Base-by-base conservation (phyloP, 768 basidiomycete genomes). In the Termitomyces sp. region DNA sequence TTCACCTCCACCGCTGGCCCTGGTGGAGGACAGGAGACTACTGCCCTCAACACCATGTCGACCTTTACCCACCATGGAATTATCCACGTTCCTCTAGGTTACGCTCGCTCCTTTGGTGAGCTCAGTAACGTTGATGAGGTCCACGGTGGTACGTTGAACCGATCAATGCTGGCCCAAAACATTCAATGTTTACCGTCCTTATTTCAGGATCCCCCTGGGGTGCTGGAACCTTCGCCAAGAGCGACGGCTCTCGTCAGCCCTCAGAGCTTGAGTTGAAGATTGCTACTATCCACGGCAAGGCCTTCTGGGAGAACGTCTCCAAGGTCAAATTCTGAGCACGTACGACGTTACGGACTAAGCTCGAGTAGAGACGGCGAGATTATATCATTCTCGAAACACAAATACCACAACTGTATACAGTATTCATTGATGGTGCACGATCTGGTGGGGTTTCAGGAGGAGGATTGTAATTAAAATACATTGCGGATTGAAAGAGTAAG, bases 21-120 rank as follows among this genome's bases (percentile, higher is more conserved):
- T 12, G 90, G 91, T 55, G 90, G 92, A 58, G 92, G 92, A n/a
- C 92, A 94, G 63, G 88, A 87, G 64, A 59, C 75, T 4, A 88
- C 87, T 4, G 76, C 73, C 46, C 61, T 85, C 36, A 76, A 65
- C 53, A 65, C 74, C 36, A 65, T 90, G 67, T 81, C 80, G 53
- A 82, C 86, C 43, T 65, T 92, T 55, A 68, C 77, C 7, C 90
- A 94, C 68, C 88, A 91, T 57, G 90, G 89, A 20, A 80, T 88
- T 29, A 72, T 81, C 67, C 89, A 72, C 63, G 87, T 90, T 3
- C 90, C 92, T 0, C 74, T 89, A 44, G 91, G 91, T 0, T 89
- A 89, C 64, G 72, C 75, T n/a, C 64, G 73, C 57, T 71, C 77
- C 3, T 80, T 81, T 46, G 36, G 41, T 2, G 66, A 74, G 52